Evolutionary conservation across 2,329 filamentous ascomycete species (phyloP).

Genomic region (Herpotrichia juniperi): DNA sequence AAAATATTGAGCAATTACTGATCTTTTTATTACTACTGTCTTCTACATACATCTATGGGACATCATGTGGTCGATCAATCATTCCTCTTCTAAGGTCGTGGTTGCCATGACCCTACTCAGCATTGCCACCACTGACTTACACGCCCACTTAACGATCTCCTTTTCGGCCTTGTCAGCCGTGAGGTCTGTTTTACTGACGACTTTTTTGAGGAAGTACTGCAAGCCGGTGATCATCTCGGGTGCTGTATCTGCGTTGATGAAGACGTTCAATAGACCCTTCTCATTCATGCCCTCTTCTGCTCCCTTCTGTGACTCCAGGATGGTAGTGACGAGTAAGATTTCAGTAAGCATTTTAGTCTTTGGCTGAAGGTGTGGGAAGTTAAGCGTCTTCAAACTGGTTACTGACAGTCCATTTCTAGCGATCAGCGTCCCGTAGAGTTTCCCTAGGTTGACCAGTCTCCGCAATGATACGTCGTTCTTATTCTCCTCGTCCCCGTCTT

Average conservation of each 20-base stretch:
- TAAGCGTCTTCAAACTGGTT: slow-evolving; percentile 70
- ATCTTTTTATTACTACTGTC: slow-evolving; percentile 7
- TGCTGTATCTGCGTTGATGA: slow-evolving; percentile 67
- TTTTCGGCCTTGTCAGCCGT: slow-evolving; percentile 57
- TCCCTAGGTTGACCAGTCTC: slow-evolving; percentile 70
- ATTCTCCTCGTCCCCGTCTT: slow-evolving; percentile 60
- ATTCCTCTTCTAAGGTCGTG: slow-evolving; percentile 47
- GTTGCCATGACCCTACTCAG: slow-evolving; percentile 42
- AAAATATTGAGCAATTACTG: slow-evolving; percentile 7
- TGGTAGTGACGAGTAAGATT: slow-evolving; percentile 75
- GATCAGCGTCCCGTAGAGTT: slow-evolving; percentile 68
- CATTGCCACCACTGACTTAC: slow-evolving; percentile 44
- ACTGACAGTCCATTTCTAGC: slow-evolving; percentile 65
- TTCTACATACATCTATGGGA: background rate
- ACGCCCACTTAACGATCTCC: slow-evolving; percentile 56
- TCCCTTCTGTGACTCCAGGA: slow-evolving; percentile 68
- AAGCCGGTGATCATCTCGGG: slow-evolving; percentile 75
- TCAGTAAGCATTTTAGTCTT: slow-evolving; percentile 82
- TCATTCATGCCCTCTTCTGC: slow-evolving; percentile 58
- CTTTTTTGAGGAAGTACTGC: slow-evolving; percentile 79
- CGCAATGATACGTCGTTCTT: slow-evolving; percentile 58
- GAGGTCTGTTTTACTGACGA: slow-evolving; percentile 69
- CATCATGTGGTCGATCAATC: background rate
- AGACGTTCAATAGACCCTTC: slow-evolving; percentile 67
- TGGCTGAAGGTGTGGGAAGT: slow-evolving; percentile 76